These are phyloP conservation scores for Fagopyrum homotropicum DNA, from an alignment of 148 eudicot species.

Conservation along the genomic window DNA sequence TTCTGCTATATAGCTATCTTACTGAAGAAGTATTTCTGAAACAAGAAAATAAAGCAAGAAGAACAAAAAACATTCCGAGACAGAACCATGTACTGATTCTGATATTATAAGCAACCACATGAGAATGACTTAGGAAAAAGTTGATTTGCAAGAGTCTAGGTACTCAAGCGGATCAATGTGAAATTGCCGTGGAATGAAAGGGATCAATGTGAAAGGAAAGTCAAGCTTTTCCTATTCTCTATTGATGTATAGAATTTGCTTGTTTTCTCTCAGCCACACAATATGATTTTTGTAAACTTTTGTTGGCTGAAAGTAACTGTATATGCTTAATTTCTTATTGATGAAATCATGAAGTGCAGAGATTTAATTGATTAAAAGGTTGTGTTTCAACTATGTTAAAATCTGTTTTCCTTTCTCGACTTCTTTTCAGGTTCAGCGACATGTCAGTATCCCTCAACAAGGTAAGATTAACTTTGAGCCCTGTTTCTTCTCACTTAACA, in stretches of 20 bases:
- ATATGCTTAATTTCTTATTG: neutral
- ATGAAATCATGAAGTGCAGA: neutral
- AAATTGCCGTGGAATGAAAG: neutral
- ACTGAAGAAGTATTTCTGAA: slow-evolving; percentile 6
- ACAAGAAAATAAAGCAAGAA: neutral
- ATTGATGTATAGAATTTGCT: too few species aligned
- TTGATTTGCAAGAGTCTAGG: too few species aligned
- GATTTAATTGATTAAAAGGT: neutral
- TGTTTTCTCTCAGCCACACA: too few species aligned
- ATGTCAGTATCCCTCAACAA: slow-evolving; percentile 77
- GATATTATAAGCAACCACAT: too few species aligned
- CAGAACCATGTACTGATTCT: neutral
- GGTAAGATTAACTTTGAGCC: slow-evolving; percentile 30
- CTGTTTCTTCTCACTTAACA: neutral
- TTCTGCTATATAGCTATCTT: neutral
- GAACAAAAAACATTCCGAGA: neutral
- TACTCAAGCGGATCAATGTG: neutral
- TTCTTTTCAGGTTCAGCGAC: slow-evolving; percentile 53
- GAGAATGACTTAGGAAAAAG: too few species aligned
- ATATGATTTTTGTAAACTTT: too few species aligned
- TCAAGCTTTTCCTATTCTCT: too few species aligned
- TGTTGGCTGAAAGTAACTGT: too few species aligned
- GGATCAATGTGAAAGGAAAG: too few species aligned
- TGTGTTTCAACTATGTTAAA: neutral
- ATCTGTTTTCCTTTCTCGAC: neutral